Evolutionary conservation across 805 yeast species (phyloP), one percentile per base, ranked within the genome.

Genomic region (Cephaloascus albidus): DNA sequence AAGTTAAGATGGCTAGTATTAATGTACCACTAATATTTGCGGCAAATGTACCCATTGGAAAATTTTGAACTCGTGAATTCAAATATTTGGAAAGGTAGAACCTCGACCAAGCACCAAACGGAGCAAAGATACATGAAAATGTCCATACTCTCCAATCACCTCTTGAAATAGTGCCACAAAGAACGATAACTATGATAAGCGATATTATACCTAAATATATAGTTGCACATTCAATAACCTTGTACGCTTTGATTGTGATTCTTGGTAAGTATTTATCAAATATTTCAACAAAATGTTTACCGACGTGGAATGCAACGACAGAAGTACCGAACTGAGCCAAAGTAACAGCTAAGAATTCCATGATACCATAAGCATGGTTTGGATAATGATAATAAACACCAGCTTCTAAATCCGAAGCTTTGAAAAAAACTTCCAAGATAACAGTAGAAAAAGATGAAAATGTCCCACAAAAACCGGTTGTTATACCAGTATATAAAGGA

Each of bases 381-480:
- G 85, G 85, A 42, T 57, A 64, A 12, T 41, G 36, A 47, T 69
- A 70, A 6, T 45, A 40, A n/a, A n/a, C n/a, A 1, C 46, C 40
- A 18, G 48, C 47, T n/a, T 58, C 58, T 3, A 67, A 54, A 48
- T 76, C 66, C 1, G 78, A 65, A 4, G 81, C 61, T 41, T 61
- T 58, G 18, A 64, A 52, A 47, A 80, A 78, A 2, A 73, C 54
- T 44, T 80, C 85, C 4, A 76, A 49, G 2, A 82, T 61, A 42
- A 80, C 60, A 0, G 87, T 63, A 2, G 95, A 80, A 49, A 85
- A 85, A 1, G 95, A 82, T 1, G 95, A 83, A 33, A 81, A 63
- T 0, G 87, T 68, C 0, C 97, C 97, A 58, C 95, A 86, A 50
- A 76, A 79, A 0, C 96, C 97, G 0, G 88, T 76, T 1, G 89